Evolutionary conservation across 225 moss, liverwort and hornwort species (phyloP), one percentile per base, ranked within the genome.

Genomic region (Lunularia cruciata): DNA sequence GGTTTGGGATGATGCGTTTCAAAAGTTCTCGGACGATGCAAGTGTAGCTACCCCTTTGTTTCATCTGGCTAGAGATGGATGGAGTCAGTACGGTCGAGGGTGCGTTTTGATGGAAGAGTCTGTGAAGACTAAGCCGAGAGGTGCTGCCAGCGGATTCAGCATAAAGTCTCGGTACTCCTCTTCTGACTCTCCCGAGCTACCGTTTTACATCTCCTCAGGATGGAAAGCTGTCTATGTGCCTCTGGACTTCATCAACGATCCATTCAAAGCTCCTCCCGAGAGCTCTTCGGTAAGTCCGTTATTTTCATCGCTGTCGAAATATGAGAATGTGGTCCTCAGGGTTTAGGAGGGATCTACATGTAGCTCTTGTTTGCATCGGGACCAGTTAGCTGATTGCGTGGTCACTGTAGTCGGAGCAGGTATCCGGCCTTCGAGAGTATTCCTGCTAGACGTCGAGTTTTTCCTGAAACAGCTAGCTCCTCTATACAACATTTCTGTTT

Each of bases 141-240:
- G 96, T 15, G 83, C 92, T 31, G 96, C 92, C 3, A 92, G 96
- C 32, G 96, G 96, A 8, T 96, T 96, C 79, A 92, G 90, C 34
- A 86, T 75, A 54, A 92, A 89, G 58, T 84, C 88, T 35, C 84
- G 91, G 4, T 74, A 82, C 36, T 39, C 75, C 0, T 73, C 74
- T 51, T 68, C 80, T 34, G 73, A 63, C 31, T 59, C 72, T 12
- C 90, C 87, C 19, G 85, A 92, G 64, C 90, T 90, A 65, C 96
- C 96, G 1, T 83, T 82, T 4, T 96, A 89, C 54, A 73, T 84
- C 54, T 72, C 79, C 20, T 64, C 68, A 35, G 73, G 66, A 12
- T 87, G 89, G 86, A 83, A 42, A 11, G 86, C 81, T 0, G 74
- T 74, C 25, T 96, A 89, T 42, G 87, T 92, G 37, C 96, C 96